These are phyloP conservation scores for Moesziomyces aphidis DNA, from an alignment of 1,284 basidiomycete genomes.

Conservation along the genomic window DNA sequence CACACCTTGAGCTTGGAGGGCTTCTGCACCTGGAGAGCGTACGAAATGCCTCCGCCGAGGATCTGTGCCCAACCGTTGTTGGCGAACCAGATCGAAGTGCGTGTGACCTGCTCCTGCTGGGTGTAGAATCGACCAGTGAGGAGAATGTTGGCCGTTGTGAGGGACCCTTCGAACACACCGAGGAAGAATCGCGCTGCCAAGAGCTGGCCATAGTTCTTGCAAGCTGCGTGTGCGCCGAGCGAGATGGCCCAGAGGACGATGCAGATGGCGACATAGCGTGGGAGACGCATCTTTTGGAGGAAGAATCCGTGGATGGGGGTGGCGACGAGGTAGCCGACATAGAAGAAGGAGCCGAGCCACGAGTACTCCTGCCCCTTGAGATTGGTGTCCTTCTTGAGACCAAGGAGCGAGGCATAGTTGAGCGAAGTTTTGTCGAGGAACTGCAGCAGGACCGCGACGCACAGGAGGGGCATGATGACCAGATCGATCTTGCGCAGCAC, in stretches of 20 bases:
- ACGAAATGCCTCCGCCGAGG: slow-evolving; percentile 54
- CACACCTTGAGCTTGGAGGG: slow-evolving; percentile 43
- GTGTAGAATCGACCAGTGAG: slow-evolving; percentile 60
- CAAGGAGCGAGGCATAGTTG: slow-evolving; percentile 60
- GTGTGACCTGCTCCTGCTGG: slow-evolving; percentile 47
- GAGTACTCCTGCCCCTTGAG: slow-evolving; percentile 57
- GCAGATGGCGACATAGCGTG: slow-evolving; percentile 49
- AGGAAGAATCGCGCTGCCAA: slow-evolving; percentile 61
- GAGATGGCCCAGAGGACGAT: slow-evolving; percentile 70
- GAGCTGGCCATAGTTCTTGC: slow-evolving; percentile 54
- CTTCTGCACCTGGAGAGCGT: slow-evolving; percentile 53
- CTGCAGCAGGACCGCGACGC: slow-evolving; percentile 52
- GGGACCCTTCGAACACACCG: slow-evolving; percentile 60
- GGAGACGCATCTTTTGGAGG: slow-evolving; percentile 56
- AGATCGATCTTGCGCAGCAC: slow-evolving; percentile 63
- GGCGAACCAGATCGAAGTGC: slow-evolving; percentile 56
- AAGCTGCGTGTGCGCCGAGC: slow-evolving; percentile 56
- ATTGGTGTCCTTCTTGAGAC: slow-evolving; percentile 54
- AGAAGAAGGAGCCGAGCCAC: slow-evolving; percentile 64
- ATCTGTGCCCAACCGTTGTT: slow-evolving; percentile 63
- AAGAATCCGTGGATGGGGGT: slow-evolving; percentile 40
- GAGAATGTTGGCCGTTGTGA: slow-evolving; percentile 56
- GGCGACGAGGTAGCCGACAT: slow-evolving; percentile 58
- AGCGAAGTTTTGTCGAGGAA: slow-evolving; percentile 63
- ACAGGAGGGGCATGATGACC: slow-evolving; percentile 62